Evolutionary conservation across 2,329 filamentous ascomycete species (phyloP).

Genomic region (Monilinia polystroma): DNA sequence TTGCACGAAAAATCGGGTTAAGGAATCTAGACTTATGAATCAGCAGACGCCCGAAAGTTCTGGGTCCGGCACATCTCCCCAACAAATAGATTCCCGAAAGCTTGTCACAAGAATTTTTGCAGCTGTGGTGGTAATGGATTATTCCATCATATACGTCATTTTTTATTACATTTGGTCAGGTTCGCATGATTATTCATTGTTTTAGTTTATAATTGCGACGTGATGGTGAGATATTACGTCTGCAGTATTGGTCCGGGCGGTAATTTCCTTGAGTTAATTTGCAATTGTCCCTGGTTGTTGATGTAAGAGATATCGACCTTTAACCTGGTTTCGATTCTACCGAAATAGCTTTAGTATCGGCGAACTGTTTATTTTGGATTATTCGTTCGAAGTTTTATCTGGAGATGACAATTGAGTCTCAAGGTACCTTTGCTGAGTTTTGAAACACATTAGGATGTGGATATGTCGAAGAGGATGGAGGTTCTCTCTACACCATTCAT

Average conservation of each 20-base stretch:
- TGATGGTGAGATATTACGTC: background rate
- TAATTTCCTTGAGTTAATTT: background rate
- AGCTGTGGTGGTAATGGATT: background rate
- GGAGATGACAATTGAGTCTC: background rate
- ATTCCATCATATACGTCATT: slow-evolving; percentile 4
- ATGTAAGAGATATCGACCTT: background rate
- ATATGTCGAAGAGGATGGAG: background rate
- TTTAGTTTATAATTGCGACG: background rate
- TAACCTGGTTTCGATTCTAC: background rate
- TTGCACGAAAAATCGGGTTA: slow-evolving; percentile 3
- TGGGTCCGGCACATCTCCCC: slow-evolving; percentile 4
- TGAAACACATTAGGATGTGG: too few species aligned
- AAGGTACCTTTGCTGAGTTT: background rate
- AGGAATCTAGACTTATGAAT: slow-evolving; percentile 10
- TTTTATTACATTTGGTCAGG: background rate
- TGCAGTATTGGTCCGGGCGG: background rate
- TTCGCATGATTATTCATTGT: background rate
- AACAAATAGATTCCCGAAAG: slow-evolving; percentile 1
- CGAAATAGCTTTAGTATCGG: background rate
- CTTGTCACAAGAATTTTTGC: background rate
- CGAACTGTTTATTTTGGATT: background rate
- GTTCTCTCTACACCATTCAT: background rate
- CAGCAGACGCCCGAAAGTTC: slow-evolving; percentile 16
- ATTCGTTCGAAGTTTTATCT: too few species aligned
- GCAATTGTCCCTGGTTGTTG: background rate